These are phyloP conservation scores for Xylariales sp. DNA, from an alignment of 2,329 filamentous ascomycete genomes.

Conservation along the genomic window DNA sequence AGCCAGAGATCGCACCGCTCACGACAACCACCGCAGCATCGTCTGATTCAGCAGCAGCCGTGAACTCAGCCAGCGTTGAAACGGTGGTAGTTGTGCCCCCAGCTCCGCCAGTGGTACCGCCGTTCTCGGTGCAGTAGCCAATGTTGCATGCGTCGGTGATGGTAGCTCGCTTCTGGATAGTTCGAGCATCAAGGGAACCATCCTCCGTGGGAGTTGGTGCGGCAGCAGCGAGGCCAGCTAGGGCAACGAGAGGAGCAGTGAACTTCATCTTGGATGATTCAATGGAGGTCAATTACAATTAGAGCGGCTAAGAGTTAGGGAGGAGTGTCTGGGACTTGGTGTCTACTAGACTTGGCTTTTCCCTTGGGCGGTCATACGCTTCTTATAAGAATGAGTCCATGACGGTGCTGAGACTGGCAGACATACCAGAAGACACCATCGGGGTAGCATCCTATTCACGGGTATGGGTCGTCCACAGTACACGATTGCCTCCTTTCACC, in stretches of 20 bases:
- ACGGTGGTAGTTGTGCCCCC: conserved; percentile 53
- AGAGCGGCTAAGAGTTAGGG: not conserved
- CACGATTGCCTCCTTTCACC: no score
- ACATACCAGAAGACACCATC: no score
- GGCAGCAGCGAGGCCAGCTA: conserved; percentile 17
- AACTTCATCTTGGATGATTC: conserved; percentile 17
- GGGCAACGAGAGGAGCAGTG: conserved; percentile 13
- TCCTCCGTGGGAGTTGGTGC: conserved; percentile 13
- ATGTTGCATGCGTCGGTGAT: conserved; percentile 17
- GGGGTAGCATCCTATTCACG: no score
- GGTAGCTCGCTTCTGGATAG: conserved; percentile 19
- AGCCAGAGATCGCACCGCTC: conserved; percentile 37
- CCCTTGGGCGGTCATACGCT: no score
- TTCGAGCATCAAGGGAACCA: conserved; percentile 10
- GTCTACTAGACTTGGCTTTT: not conserved
- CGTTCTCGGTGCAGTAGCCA: conserved; percentile 17
- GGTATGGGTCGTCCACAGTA: no score
- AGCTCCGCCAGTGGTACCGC: conserved; percentile 46
- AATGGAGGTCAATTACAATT: not conserved
- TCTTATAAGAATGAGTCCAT: no score
- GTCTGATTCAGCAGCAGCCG: conserved; percentile 42
- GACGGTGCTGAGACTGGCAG: no score
- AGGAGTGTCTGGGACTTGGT: not conserved
- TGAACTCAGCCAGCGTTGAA: conserved; percentile 44
- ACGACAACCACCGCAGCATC: conserved; percentile 41